Percentiles rank a stretch among this genome's conserved stretches.
Conservation (phyloP, 2,329 filamentous ascomycete genomes). For the Alternaria sp. region DNA sequence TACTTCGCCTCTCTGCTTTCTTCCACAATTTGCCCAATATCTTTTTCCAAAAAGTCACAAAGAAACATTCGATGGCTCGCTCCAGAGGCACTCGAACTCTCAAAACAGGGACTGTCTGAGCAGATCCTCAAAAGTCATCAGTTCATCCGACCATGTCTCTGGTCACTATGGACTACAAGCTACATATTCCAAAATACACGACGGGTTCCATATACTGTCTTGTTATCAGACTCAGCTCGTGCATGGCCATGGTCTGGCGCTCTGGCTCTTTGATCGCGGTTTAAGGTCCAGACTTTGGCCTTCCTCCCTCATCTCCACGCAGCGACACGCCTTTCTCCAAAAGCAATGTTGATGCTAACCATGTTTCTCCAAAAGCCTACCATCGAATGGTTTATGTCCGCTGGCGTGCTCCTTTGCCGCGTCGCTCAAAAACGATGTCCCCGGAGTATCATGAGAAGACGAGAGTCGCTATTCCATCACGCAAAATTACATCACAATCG, state of each 20-base stretch:
- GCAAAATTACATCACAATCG: too few species aligned
- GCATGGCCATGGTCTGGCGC: too few species aligned
- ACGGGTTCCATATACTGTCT: too few species aligned
- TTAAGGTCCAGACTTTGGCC: too few species aligned
- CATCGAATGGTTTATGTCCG: background rate
- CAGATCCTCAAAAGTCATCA: background rate
- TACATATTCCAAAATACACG: too few species aligned
- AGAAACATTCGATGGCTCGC: too few species aligned
- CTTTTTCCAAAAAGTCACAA: background rate
- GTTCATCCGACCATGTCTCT: background rate
- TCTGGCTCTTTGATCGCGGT: too few species aligned
- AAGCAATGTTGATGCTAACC: too few species aligned
- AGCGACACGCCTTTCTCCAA: too few species aligned
- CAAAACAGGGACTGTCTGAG: background rate
- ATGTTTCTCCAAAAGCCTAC: too few species aligned
- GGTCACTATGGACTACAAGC: background rate
- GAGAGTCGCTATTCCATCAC: background rate
- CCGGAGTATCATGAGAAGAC: background rate
- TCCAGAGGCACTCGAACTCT: too few species aligned
- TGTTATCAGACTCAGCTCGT: fast-evolving
- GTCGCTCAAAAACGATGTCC: background rate
- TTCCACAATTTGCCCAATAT: background rate
- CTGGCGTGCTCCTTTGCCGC: background rate
- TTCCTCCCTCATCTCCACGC: too few species aligned
- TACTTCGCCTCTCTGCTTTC: background rate